Evolutionary conservation across 208 protist species (phyloP), one percentile per base, ranked within the genome.

Genomic region (Porcisia hertigi): DNA sequence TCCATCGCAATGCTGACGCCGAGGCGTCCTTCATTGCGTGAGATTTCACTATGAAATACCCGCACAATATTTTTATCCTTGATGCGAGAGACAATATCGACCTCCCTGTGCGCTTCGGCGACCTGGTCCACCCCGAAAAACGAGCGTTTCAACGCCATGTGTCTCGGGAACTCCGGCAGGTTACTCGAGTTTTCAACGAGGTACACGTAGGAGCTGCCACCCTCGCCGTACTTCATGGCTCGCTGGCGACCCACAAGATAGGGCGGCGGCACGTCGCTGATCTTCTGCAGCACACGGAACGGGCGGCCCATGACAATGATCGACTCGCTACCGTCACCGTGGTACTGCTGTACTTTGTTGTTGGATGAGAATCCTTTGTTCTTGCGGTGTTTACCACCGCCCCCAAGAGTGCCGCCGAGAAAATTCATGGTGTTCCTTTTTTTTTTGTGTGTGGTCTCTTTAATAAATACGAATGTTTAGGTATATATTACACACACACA

Each of bases 301-400:
- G 88, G 86, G 62, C 86, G 86, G n/a, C 92, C 92, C 89, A 94
- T 94, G 43, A 94, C 76, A 49, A 91, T 86, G 76, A 96, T 94
- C 3, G 87, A 88, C 73, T 94, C 87, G 39, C 77, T 85, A 66
- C 92, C 92, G 81, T 94, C 90, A 3, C 82, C 82, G 73, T 96
- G 86, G 73, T 94, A 92, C 71, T 90, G 88, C 89, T 93, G 86
- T 34, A 95, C 81, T 85, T 96, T 96, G 70, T 92, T 88, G 30
- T 87, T 83, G 58, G 86, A 89, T 23, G 88, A 92, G 74, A 96
- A 95, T 65, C 83, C 84, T 70, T 92, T 94, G 77, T 93, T 88
- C 80, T 91, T 94, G 36, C 69, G 79, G 53, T 63, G 52, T 14
- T 74, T 60, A 30, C 75, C 77, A 45, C 70, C 59, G 25, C 69